Conservation (phyloP, 148 eudicot genomes). For the Gaultheria prostrata region DNA sequence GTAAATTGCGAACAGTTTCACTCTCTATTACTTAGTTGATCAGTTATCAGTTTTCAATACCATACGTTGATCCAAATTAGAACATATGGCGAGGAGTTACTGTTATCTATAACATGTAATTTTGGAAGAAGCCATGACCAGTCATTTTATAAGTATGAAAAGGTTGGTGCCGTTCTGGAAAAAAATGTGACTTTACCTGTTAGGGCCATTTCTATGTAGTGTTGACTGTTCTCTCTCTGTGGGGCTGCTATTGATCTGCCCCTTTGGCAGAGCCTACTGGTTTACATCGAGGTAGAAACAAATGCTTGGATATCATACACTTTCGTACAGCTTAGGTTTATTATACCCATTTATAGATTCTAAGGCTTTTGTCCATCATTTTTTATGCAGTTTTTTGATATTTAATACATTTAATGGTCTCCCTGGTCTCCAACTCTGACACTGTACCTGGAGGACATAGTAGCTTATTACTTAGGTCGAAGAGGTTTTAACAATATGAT, state of each 20-base stretch:
- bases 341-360: too few relatives aligned
- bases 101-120: too few relatives aligned
- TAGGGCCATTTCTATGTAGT: neutral
- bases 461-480: neutral
- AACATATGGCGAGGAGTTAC: too few relatives aligned
- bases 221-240: neutral
- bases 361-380: neutral
- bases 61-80: too few relatives aligned
- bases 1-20: too few relatives aligned
- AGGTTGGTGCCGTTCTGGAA: neutral
- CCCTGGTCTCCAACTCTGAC: neutral
- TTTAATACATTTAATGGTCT: neutral
- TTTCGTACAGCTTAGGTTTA: neutral
- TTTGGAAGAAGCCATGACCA: too few relatives aligned
- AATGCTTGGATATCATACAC: too few relatives aligned
- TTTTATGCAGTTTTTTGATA: neutral
- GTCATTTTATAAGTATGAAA: neutral
- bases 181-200: neutral
- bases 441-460: neutral
- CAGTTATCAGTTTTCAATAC: too few relatives aligned
- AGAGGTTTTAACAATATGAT: neutral
- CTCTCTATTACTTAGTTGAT: too few relatives aligned
- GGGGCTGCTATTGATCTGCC: neutral
- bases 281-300: neutral
- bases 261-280: neutral